Conservation (phyloP, 78 protist genomes). For the Dictyostelium purpureum region DNA sequence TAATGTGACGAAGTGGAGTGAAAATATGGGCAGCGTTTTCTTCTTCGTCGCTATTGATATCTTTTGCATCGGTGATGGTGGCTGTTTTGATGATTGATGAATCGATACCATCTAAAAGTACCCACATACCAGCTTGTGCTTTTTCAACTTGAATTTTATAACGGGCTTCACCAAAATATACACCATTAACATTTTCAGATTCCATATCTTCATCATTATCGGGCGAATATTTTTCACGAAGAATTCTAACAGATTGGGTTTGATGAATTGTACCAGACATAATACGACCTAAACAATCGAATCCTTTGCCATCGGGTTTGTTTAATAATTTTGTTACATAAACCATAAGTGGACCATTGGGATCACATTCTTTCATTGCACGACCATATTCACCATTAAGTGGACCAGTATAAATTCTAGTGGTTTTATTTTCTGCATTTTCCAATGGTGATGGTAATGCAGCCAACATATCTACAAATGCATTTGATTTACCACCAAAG, state of each 20-base stretch:
- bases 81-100: constrained; percentile 91
- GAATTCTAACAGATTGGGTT: constrained; percentile 80
- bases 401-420: constrained; percentile 86
- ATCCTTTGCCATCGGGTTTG: constrained; percentile 79
- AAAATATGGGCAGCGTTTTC: constrained; percentile 59
- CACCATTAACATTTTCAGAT: not conserved
- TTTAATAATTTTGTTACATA: constrained; percentile 86
- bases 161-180: constrained; percentile 86
- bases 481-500: constrained; percentile 83
- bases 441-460: constrained; percentile 91
- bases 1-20: constrained; percentile 79
- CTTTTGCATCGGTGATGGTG: constrained; percentile 65
- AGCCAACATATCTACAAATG: constrained; percentile 90
- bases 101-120: constrained; percentile 96
- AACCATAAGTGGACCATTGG: constrained; percentile 92
- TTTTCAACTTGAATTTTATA: constrained; percentile 86
- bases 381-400: constrained; percentile 59
- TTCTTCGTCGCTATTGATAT: not conserved
- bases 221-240: constrained; percentile 95
- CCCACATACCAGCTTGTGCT: constrained; percentile 95
- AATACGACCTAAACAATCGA: constrained; percentile 88
- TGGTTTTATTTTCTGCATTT: constrained; percentile 77
- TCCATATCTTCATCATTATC: constrained; percentile 97
- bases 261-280: constrained; percentile 91
- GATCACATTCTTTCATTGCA: constrained; percentile 86